These are phyloP conservation scores for Pseudogymnoascus sp. DNA, from an alignment of 2,329 filamentous ascomycete species.

Conservation along the genomic window DNA sequence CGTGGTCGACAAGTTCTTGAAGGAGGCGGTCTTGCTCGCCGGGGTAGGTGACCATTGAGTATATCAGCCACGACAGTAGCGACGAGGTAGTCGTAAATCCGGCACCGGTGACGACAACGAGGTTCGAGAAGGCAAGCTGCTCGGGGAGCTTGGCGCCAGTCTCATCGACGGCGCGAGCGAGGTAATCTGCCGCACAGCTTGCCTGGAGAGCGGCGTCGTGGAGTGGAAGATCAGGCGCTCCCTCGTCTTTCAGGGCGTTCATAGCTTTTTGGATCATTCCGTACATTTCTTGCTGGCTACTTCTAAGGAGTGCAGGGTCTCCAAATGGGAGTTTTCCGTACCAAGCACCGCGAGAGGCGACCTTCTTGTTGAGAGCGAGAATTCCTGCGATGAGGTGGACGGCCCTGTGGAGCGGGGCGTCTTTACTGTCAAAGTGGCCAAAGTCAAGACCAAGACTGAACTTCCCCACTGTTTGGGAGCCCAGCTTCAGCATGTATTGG, in stretches of 20 bases:
- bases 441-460: slow-evolving; percentile 39
- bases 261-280: slow-evolving; percentile 34
- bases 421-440: slow-evolving; percentile 34
- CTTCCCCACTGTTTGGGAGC: slow-evolving; percentile 37
- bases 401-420: slow-evolving; percentile 37
- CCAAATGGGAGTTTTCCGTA: slow-evolving; percentile 40
- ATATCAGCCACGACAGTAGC: slow-evolving; percentile 41
- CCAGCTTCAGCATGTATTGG: slow-evolving; percentile 43
- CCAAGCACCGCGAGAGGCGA: slow-evolving; percentile 38
- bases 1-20: slow-evolving; percentile 38
- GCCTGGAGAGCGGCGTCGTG: slow-evolving; percentile 33
- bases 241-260: slow-evolving; percentile 28
- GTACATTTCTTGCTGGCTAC: slow-evolving; percentile 27
- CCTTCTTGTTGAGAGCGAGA: slow-evolving; percentile 40
- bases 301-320: slow-evolving; percentile 29
- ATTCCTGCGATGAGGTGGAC: slow-evolving; percentile 33
- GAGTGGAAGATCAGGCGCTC: slow-evolving; percentile 29
- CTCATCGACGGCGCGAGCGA: slow-evolving; percentile 34
- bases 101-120: slow-evolving; percentile 36
- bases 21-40: slow-evolving; percentile 39
- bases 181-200: slow-evolving; percentile 27
- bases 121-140: slow-evolving; percentile 24
- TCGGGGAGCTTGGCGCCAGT: slow-evolving; percentile 37
- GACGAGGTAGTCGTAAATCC: slow-evolving; percentile 42
- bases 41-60: slow-evolving; percentile 35